Evolutionary conservation across 1,284 basidiomycete genomes (phyloP).

Genomic region (Bondarzewia mesenterica): DNA sequence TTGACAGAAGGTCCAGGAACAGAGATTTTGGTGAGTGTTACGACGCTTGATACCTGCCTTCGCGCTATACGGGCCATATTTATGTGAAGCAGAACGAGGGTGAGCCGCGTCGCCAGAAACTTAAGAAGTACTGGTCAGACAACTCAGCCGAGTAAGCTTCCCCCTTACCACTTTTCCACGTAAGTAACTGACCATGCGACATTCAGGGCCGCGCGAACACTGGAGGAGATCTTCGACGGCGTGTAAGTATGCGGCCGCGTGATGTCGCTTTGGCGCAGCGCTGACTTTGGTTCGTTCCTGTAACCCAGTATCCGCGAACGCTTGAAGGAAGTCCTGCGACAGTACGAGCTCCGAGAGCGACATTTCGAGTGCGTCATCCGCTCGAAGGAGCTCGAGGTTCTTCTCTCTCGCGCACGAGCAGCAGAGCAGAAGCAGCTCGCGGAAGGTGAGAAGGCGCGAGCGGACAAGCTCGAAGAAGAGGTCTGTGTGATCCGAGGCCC

Average conservation of each 20-base stretch:
- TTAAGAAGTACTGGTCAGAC: conserved; percentile 72
- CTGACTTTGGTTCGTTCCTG: conserved; percentile 3
- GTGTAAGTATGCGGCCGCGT: conserved; percentile 43
- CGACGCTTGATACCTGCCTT: not conserved
- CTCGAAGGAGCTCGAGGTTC: conserved; percentile 79
- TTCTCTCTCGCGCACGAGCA: conserved; percentile 73
- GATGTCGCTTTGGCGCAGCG: not conserved
- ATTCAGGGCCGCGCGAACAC: conserved; percentile 55
- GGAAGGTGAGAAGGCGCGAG: conserved; percentile 58
- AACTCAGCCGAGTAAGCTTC: conserved; percentile 59
- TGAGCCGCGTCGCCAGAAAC: conserved; percentile 52
- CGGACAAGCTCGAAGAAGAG: conserved; percentile 66
- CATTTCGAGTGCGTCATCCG: conserved; percentile 85
- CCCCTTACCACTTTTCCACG: conserved; percentile 6
- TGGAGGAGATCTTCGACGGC: conserved; percentile 74
- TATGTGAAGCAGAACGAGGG: conserved; percentile 45
- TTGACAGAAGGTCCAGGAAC: conserved; percentile 57
- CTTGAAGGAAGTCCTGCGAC: conserved; percentile 72
- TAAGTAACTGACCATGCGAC: not conserved
- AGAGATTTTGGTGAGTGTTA: conserved; percentile 50
- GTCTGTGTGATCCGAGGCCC: conserved; percentile 27
- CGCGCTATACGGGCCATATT: conserved; percentile 1
- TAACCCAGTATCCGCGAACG: conserved; percentile 62
- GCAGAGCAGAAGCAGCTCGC: conserved; percentile 76
- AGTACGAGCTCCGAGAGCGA: conserved; percentile 78